A percentile compares a stretch with the other conserved stretches of the same genome.
Evolutionary conservation across 306 rosid genomes (phyloP).

Genomic region (Hippophae tibetana): DNA sequence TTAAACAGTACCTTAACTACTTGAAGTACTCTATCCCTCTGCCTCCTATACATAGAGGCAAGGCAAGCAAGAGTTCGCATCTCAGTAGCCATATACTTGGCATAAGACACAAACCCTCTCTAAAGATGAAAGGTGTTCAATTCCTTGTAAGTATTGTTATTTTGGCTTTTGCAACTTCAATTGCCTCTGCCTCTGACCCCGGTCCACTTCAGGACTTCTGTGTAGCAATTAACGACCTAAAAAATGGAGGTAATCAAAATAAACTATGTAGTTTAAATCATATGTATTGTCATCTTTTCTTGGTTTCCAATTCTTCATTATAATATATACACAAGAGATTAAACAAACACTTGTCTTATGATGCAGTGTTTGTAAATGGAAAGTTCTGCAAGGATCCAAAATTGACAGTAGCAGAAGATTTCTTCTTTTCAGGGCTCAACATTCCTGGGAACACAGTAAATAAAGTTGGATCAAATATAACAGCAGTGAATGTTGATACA

Average conservation of each 20-base stretch:
- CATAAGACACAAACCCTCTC: too few relatives aligned
- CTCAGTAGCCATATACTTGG: too few relatives aligned
- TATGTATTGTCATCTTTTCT: not conserved
- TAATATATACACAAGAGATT: not conserved
- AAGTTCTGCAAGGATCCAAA: not conserved
- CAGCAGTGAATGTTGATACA: slow-evolving; percentile 9
- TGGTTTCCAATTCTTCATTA: not conserved
- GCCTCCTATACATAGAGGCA: too few relatives aligned
- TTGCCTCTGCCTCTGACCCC: slow-evolving; percentile 9
- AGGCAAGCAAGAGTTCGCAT: too few relatives aligned
- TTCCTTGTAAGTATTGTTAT: not conserved
- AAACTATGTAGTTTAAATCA: not conserved
- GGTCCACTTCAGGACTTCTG: slow-evolving; percentile 12
- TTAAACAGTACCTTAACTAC: too few relatives aligned
- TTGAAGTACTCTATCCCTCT: too few relatives aligned
- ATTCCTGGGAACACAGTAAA: slow-evolving; percentile 8
- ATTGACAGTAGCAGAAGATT: not conserved
- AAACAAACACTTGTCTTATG: not conserved
- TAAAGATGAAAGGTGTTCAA: slow-evolving; percentile 9
- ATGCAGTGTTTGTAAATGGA: not conserved
- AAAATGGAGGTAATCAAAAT: not conserved
- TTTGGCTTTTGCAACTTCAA: not conserved
- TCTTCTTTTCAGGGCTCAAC: not conserved
- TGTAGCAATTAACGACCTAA: slow-evolving; percentile 1
- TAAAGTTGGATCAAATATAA: slow-evolving; percentile 1